Conservation (phyloP, 225 moss, liverwort and hornwort species). For the Ulota crispa region DNA sequence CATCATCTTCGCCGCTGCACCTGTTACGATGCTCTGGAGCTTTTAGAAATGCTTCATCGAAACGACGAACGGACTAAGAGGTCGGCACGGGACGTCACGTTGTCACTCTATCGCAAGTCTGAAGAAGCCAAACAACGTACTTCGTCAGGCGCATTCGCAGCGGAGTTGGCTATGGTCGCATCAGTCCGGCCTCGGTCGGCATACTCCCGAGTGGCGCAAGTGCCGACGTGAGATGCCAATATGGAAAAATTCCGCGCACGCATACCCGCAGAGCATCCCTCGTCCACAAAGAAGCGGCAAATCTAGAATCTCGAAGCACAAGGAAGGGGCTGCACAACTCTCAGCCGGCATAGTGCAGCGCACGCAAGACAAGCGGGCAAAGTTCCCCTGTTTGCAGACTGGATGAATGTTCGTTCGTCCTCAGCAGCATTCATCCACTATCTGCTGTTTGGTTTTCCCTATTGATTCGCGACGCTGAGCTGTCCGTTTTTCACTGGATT, state of each 20-base stretch:
- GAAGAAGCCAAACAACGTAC: not conserved
- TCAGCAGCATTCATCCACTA: not conserved
- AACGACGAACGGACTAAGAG: not conserved
- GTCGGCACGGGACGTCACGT: not conserved
- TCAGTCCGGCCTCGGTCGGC: not conserved
- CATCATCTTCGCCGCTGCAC: not conserved
- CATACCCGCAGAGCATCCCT: not conserved
- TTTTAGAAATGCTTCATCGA: not conserved
- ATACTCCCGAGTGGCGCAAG: not conserved
- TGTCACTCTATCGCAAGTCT: too few species aligned
- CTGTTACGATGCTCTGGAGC: not conserved
- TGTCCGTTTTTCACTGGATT: too few species aligned
- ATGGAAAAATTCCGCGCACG: not conserved
- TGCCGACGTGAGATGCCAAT: not conserved
- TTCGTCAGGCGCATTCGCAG: not conserved
- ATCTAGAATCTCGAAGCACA: slow-evolving; percentile 20
- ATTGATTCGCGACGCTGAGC: too few species aligned
- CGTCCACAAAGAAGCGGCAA: not conserved
- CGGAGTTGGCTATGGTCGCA: not conserved
- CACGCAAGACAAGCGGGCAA: not conserved
- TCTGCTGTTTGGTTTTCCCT: not conserved
- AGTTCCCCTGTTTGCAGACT: too few species aligned
- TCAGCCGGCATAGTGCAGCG: not conserved
- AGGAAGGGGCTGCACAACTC: not conserved
- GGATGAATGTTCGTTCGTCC: not conserved